Percentiles rank a stretch among this genome's conserved stretches.
These are phyloP conservation scores for Cladosporium oxysporum DNA, from an alignment of 2,329 filamentous ascomycete species.

Conservation along the genomic window DNA sequence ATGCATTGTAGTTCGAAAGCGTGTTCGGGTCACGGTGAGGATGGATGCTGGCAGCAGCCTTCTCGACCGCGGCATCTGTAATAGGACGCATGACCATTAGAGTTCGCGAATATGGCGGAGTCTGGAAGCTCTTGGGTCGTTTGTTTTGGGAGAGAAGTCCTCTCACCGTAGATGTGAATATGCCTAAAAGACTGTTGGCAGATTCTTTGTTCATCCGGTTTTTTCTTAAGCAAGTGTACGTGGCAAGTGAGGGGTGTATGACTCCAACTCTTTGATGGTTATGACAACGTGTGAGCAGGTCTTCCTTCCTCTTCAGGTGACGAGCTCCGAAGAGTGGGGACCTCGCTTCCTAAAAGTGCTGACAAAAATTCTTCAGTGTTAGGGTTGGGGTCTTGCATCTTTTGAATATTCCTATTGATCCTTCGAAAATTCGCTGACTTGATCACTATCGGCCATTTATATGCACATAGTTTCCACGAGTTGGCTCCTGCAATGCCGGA, in stretches of 20 bases:
- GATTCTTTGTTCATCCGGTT: conserved; percentile 15
- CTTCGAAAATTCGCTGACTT: neutral
- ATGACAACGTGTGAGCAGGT: neutral
- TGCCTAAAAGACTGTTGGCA: conserved; percentile 7
- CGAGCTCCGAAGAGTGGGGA: neutral
- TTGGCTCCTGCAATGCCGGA: neutral
- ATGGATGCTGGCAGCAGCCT: conserved; percentile 37
- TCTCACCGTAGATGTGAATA: conserved; percentile 1
- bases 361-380: neutral
- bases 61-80: conserved; percentile 15
- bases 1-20: conserved; percentile 86
- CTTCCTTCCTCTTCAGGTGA: neutral
- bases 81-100: conserved; percentile 16
- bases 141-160: neutral
- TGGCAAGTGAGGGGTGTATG: neutral
- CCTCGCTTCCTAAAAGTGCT: neutral
- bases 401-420: neutral
- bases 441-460: neutral
- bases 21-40: conserved; percentile 73
- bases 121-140: neutral
- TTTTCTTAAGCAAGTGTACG: neutral
- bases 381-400: neutral
- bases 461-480: neutral
- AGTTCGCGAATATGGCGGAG: neutral
- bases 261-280: conserved; percentile 3